Evolutionary conservation across 2,329 filamentous ascomycete species (phyloP).

Genomic region (Pyrenophora graminea): DNA sequence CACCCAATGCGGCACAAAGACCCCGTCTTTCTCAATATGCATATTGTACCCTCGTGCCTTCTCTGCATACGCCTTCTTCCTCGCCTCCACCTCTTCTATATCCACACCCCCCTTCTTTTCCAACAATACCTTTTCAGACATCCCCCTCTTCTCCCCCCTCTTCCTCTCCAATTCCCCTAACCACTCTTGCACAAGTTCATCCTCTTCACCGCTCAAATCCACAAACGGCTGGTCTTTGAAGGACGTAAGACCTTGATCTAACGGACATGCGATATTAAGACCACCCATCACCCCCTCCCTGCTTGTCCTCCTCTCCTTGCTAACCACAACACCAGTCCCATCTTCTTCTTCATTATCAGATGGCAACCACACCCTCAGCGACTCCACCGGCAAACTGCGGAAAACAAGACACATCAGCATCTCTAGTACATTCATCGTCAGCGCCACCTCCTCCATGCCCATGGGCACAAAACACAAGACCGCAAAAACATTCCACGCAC

Average conservation of each 20-base stretch:
- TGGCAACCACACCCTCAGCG: constrained; percentile 32
- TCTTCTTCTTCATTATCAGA: neutral
- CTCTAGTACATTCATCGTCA: constrained; percentile 42
- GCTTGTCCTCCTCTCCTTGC: constrained; percentile 5
- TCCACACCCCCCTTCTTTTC: neutral
- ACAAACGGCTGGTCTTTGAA: constrained; percentile 23
- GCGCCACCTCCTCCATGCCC: constrained; percentile 32
- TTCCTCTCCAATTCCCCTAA: constrained; percentile 6
- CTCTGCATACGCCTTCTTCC: neutral
- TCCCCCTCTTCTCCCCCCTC: neutral
- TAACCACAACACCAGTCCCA: neutral
- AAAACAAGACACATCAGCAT: constrained; percentile 45
- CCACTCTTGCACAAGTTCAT: constrained; percentile 31
- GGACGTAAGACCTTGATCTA: constrained; percentile 32
- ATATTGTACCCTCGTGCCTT: neutral
- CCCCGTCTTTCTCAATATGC: neutral
- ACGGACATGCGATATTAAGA: constrained; percentile 39
- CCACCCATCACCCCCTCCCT: constrained; percentile 27
- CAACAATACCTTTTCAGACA: neutral
- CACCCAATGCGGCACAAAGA: constrained; percentile 6
- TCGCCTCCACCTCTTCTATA: neutral
- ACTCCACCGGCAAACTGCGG: constrained; percentile 25
- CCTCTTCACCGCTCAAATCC: constrained; percentile 27
- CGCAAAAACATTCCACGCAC: constrained; percentile 35
- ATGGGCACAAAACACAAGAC: constrained; percentile 27